phyloP scores from a whole-genome alignment of 2,329 filamentous ascomycete species.

The Didymella exigua region DNA sequence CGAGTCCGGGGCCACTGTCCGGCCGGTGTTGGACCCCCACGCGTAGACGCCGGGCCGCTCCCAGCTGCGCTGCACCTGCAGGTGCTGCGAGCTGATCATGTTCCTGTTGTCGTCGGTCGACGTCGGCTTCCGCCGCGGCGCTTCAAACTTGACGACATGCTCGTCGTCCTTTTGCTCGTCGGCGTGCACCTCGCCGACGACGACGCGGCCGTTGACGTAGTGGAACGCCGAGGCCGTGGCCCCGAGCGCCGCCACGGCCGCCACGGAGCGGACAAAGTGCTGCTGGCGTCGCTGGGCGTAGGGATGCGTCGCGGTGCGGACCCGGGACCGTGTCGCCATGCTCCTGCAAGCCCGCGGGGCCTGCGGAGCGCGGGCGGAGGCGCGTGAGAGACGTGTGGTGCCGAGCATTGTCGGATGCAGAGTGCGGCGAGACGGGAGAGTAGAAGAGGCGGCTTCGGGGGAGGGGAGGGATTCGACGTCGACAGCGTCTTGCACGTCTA shows the following conservation, averaged over 20 bases:
- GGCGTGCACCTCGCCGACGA: constrained; percentile 54
- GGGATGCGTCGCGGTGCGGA: constrained; percentile 38
- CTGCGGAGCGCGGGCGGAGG: constrained; percentile 32
- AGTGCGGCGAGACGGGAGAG: constrained; percentile 14
- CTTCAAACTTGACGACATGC: constrained; percentile 70
- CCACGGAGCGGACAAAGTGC: constrained; percentile 53
- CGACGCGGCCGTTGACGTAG: constrained; percentile 49
- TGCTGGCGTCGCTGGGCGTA: constrained; percentile 54
- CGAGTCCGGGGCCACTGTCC: constrained; percentile 84
- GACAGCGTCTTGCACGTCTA: neutral
- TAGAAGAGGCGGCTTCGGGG: neutral
- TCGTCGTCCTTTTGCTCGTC: constrained; percentile 57
- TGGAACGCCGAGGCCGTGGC: constrained; percentile 53
- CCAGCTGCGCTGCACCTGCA: constrained; percentile 83
- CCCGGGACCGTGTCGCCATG: constrained; percentile 28
- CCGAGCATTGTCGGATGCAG: constrained; percentile 45
- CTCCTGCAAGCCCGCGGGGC: constrained; percentile 35
- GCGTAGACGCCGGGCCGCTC: constrained; percentile 87
- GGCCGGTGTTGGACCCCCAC: constrained; percentile 87
- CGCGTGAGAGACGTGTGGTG: constrained; percentile 39
- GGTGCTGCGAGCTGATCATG: constrained; percentile 80
- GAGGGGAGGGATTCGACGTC: neutral
- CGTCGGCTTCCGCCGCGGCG: constrained; percentile 59
- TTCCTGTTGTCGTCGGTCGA: constrained; percentile 76
- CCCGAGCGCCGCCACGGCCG: constrained; percentile 50